Evolutionary conservation across 352 stramenopile genomes (phyloP).

Genomic region (Blastocystis sp.): DNA sequence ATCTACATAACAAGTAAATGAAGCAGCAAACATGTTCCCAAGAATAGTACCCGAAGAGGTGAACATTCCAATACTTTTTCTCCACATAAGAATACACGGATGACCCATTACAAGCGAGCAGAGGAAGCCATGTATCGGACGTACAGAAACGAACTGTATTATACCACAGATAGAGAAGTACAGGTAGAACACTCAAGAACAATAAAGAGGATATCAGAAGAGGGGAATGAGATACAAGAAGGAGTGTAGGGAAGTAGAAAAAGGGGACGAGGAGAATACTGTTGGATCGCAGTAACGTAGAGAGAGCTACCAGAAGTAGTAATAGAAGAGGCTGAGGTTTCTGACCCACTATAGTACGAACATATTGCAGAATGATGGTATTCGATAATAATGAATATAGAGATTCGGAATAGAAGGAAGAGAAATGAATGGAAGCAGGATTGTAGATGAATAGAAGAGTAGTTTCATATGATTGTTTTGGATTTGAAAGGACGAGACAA

Average conservation of each 20-base stretch:
- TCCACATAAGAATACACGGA: slow-evolving; percentile 25
- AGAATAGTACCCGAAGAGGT: slow-evolving; percentile 27
- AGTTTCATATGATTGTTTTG: not conserved
- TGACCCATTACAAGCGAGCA: slow-evolving; percentile 2
- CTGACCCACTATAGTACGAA: not conserved
- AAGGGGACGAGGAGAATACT: slow-evolving; percentile 24
- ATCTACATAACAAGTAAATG: not conserved
- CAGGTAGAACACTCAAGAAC: not conserved
- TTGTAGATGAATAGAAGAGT: slow-evolving; percentile 47
- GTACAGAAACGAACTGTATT: too few relatives aligned
- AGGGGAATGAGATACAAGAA: not conserved
- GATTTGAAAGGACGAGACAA: not conserved
- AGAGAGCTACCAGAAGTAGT: not conserved
- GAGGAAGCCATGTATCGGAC: not conserved
- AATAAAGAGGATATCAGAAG: slow-evolving; percentile 7
- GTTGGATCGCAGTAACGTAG: slow-evolving; percentile 1
- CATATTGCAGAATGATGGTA: not conserved
- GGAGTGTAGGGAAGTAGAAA: not conserved
- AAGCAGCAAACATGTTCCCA: not conserved
- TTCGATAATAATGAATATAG: not conserved
- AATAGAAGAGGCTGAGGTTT: not conserved
- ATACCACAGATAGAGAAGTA: too few relatives aligned
- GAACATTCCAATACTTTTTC: slow-evolving; percentile 51
- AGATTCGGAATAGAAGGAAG: slow-evolving; percentile 20
- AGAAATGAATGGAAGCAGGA: slow-evolving; percentile 12